Evolutionary conservation across 2,329 filamentous ascomycete genomes (phyloP).

Genomic region (Clonostachys byssicola): DNA sequence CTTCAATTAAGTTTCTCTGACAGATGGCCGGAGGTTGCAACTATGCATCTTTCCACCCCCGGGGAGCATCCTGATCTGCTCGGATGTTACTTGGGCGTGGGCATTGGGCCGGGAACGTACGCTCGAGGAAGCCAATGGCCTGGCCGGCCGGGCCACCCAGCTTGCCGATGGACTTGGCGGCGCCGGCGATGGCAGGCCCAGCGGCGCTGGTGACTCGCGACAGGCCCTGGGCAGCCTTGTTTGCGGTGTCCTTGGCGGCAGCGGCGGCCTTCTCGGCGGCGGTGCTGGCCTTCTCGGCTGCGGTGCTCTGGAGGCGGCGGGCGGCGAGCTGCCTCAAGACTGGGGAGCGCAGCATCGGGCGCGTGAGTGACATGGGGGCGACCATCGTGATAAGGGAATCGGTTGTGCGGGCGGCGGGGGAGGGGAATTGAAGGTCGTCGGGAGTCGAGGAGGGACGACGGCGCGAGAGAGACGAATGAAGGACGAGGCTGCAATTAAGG

Average conservation of each 20-base stretch:
- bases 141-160: constrained; percentile 81
- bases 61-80: too few relatives aligned
- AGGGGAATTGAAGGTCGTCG: constrained; percentile 26
- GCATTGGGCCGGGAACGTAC: constrained; percentile 52
- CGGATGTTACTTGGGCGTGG: too few relatives aligned
- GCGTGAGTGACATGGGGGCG: constrained; percentile 26
- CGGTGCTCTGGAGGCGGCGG: constrained; percentile 59
- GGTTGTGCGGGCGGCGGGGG: constrained; percentile 14
- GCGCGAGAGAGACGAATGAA: neutral
- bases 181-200: constrained; percentile 70
- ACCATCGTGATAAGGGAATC: constrained; percentile 12
- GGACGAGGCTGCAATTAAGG: constrained; percentile 9
- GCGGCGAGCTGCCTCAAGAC: constrained; percentile 36
- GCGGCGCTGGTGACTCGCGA: constrained; percentile 78
- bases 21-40: neutral
- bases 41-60: too few relatives aligned
- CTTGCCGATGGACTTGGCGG: constrained; percentile 69
- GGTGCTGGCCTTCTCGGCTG: constrained; percentile 36
- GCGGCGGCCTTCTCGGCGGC: constrained; percentile 33
- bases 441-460: constrained; percentile 2
- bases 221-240: constrained; percentile 78
- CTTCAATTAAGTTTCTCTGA: neutral
- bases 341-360: constrained; percentile 40
- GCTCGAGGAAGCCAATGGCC: constrained; percentile 76
- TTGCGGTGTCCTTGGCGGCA: constrained; percentile 39